These are phyloP conservation scores for Teunomyces stri DNA, from an alignment of 805 yeast genomes.

Conservation along the genomic window DNA sequence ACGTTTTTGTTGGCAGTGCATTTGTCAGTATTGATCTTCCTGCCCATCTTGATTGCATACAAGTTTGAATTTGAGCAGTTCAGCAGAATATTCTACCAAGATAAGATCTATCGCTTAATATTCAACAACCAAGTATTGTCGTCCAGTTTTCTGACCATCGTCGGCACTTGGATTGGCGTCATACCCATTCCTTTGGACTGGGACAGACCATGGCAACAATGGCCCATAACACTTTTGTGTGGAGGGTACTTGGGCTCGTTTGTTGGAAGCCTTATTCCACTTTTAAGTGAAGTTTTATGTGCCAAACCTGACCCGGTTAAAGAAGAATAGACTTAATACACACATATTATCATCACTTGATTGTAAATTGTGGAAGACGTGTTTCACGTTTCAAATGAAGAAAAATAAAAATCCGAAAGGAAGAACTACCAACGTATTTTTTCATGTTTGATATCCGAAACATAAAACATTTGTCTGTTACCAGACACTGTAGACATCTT, in stretches of 20 bases:
- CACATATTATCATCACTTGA: neutral
- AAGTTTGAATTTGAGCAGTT: constrained; percentile 48
- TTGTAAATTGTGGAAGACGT: neutral
- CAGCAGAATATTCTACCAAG: constrained; percentile 16
- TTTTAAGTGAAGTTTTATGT: neutral
- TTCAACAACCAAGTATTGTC: constrained; percentile 27
- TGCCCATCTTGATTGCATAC: constrained; percentile 60
- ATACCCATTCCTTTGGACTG: constrained; percentile 93
- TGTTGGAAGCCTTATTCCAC: constrained; percentile 45
- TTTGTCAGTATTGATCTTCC: constrained; percentile 55
- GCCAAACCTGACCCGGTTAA: neutral
- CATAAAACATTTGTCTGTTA: neutral
- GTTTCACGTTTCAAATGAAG: neutral
- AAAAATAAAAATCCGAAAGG: neutral
- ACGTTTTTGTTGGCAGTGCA: constrained; percentile 64
- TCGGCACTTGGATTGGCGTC: constrained; percentile 93
- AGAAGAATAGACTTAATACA: neutral
- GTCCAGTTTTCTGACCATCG: constrained; percentile 22
- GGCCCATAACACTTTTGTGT: constrained; percentile 85
- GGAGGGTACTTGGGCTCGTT: constrained; percentile 79
- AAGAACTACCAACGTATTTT: too few relatives aligned
- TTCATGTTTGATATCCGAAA: too few relatives aligned
- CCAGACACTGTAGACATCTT: neutral
- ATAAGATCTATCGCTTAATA: constrained; percentile 28
- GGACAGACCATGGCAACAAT: constrained; percentile 96